Evolutionary conservation across 2,329 filamentous ascomycete genomes (phyloP).

Genomic region (Niveomyces coronatus): DNA sequence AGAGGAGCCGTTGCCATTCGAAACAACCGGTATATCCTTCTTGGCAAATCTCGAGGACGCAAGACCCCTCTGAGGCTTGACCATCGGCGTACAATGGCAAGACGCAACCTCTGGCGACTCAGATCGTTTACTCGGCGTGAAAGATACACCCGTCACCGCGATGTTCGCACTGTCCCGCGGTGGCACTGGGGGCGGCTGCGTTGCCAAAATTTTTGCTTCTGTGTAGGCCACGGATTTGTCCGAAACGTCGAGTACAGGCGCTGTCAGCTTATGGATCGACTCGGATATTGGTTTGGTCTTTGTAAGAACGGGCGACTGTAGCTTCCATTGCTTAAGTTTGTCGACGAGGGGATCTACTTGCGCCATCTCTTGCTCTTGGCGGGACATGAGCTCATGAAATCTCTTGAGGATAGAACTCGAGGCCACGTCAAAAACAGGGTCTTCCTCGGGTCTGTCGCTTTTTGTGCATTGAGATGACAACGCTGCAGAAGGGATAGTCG

Average conservation of each 20-base stretch:
- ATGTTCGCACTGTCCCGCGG: no score
- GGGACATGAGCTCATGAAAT: background rate
- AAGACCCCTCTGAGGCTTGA: constrained; percentile 1
- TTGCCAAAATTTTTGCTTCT: no score
- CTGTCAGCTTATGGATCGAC: no score
- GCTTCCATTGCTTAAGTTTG: constrained; percentile 1
- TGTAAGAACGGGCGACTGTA: background rate
- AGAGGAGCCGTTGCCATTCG: background rate
- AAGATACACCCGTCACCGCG: no score
- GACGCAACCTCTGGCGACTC: background rate
- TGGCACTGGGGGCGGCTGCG: no score
- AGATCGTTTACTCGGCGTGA: background rate
- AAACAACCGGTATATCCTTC: background rate
- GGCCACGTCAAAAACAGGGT: background rate
- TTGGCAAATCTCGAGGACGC: constrained; percentile 4
- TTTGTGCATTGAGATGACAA: background rate
- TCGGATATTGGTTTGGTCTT: background rate
- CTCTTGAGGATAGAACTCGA: background rate
- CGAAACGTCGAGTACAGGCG: no score
- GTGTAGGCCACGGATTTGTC: no score
- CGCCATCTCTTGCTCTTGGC: background rate
- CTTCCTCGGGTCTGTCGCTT: no score
- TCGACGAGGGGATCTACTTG: constrained; percentile 3
- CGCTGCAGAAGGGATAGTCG: no score
- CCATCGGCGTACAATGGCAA: constrained; percentile 3